Evolutionary conservation across 225 moss, liverwort and hornwort genomes (phyloP).

Genomic region (Thuidium tamariscinum): DNA sequence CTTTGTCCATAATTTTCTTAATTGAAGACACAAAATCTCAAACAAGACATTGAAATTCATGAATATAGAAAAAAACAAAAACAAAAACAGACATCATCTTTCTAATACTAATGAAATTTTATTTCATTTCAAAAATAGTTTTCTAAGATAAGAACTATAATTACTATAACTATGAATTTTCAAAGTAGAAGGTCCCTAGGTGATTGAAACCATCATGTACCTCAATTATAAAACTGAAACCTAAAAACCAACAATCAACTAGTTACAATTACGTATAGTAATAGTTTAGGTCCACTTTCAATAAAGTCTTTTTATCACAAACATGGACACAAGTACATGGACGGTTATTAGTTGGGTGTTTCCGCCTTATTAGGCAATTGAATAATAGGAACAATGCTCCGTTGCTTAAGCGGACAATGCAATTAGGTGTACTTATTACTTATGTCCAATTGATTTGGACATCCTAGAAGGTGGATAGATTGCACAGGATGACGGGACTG

Average conservation of each 20-base stretch:
- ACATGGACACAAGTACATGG: neutral
- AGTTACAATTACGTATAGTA: rapidly evolving
- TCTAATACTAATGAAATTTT: no score
- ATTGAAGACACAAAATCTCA: no score
- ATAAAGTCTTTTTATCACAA: rapidly evolving
- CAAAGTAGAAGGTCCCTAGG: rapidly evolving
- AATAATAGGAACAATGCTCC: neutral
- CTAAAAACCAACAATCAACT: rapidly evolving
- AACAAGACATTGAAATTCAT: no score
- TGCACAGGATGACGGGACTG: no score
- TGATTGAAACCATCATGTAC: neutral
- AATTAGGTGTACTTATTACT: neutral
- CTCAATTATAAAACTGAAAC: rapidly evolving
- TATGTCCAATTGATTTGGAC: neutral
- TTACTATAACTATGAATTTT: no score
- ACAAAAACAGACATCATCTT: no score
- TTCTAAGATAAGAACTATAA: neutral
- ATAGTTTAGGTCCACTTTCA: rapidly evolving
- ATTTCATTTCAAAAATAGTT: neutral
- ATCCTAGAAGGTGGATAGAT: neutral
- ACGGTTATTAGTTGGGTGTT: rapidly evolving
- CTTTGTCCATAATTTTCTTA: no score
- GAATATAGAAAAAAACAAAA: no score
- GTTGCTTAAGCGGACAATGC: rapidly evolving
- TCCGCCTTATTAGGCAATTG: neutral